phyloP scores from a whole-genome alignment of 306 rosid species.

The Pterocarpus macrocarpus region DNA sequence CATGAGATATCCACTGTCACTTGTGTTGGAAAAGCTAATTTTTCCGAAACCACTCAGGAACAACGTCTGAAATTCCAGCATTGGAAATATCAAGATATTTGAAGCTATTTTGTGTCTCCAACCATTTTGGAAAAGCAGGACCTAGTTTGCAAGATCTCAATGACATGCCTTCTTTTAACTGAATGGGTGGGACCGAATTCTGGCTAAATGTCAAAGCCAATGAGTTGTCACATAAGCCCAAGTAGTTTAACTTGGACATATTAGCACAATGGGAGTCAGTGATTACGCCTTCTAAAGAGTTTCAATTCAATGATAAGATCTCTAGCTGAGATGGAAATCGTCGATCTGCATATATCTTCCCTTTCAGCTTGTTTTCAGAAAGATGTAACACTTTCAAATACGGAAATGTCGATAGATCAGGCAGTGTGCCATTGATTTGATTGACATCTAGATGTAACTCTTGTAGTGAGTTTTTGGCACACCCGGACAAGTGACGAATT shows the following conservation, averaged over 20 bases:
- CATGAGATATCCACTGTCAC: neutral
- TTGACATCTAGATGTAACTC: neutral
- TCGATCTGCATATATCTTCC: neutral
- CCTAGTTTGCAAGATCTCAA: constrained; percentile 35
- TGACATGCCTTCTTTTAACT: fast-evolving
- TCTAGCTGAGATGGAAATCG: neutral
- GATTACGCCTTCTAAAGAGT: constrained; percentile 30
- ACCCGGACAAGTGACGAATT: constrained; percentile 25
- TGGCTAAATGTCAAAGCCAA: neutral
- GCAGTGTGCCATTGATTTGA: constrained; percentile 3
- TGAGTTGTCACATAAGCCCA: neutral
- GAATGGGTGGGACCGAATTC: constrained; percentile 29
- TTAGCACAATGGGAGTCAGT: constrained; percentile 31
- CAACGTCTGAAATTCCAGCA: neutral
- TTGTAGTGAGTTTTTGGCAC: constrained; percentile 31
- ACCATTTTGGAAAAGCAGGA: constrained; percentile 39
- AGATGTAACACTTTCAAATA: neutral
- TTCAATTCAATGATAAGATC: fast-evolving
- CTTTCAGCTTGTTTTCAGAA: neutral
- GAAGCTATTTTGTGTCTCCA: neutral
- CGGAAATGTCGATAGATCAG: neutral
- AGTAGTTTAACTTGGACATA: fast-evolving
- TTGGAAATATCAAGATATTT: fast-evolving
- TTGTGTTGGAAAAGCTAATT: fast-evolving
- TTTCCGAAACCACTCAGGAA: constrained; percentile 41